Conservation (phyloP, 768 basidiomycete genomes). For the Lactifluus rugatus region DNA sequence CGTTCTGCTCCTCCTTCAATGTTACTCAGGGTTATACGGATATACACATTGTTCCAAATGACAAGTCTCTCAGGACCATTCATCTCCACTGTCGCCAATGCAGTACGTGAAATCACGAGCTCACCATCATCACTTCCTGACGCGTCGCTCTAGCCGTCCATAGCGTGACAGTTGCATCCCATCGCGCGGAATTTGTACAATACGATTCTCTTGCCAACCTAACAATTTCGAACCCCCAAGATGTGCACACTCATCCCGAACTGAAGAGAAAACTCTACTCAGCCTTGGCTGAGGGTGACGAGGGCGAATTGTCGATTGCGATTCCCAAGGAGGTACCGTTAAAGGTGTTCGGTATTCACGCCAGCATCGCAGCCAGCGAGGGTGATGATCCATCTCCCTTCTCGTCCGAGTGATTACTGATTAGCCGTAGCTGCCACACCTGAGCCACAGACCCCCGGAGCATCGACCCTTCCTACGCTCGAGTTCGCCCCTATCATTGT, state of each 20-base stretch:
- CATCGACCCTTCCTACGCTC: conserved; percentile 19
- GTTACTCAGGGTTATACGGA: conserved; percentile 77
- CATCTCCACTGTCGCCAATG: conserved; percentile 86
- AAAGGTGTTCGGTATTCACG: conserved; percentile 43
- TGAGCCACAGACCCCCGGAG: conserved; percentile 66
- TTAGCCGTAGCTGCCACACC: conserved; percentile 51
- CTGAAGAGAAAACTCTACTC: conserved; percentile 88
- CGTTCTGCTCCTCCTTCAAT: conserved; percentile 10
- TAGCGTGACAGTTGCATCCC: conserved; percentile 60
- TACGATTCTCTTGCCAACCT: conserved; percentile 65
- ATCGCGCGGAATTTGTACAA: conserved; percentile 68
- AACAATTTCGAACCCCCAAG: conserved; percentile 53
- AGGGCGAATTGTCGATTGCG: conserved; percentile 88
- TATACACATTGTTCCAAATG: conserved; percentile 78
- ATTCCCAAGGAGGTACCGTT: conserved; percentile 66
- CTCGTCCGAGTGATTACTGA: neutral
- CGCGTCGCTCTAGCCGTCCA: conserved; percentile 46
- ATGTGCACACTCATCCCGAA: conserved; percentile 86
- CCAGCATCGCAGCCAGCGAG: conserved; percentile 44
- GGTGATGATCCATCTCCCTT: conserved; percentile 29
- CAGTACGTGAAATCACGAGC: conserved; percentile 37
- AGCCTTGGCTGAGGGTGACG: conserved; percentile 82
- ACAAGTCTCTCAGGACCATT: conserved; percentile 68
- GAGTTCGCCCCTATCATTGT: conserved; percentile 68
- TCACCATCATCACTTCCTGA: conserved; percentile 18